phyloP scores from a whole-genome alignment of 1,284 basidiomycete species.

The Jaminaea rosea region DNA sequence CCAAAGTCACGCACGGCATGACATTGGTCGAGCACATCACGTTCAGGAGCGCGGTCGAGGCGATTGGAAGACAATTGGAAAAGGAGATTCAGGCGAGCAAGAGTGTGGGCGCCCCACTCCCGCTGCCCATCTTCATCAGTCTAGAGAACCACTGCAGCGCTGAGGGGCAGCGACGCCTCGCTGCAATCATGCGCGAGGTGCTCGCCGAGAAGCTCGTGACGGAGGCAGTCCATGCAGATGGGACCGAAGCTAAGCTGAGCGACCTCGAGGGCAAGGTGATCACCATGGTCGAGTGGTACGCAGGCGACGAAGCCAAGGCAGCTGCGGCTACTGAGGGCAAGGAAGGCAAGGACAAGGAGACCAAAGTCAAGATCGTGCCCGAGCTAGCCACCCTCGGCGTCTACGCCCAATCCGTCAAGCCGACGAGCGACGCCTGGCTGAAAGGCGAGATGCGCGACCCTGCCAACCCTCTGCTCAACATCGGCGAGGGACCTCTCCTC shows the following conservation, averaged over 20 bases:
- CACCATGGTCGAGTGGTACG: slow-evolving; percentile 53
- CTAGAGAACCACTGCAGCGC: slow-evolving; percentile 59
- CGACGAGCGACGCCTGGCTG: slow-evolving; percentile 30
- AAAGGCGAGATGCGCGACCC: slow-evolving; percentile 25
- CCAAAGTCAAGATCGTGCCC: slow-evolving; percentile 27
- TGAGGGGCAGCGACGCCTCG: slow-evolving; percentile 54
- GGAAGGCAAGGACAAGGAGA: slow-evolving; percentile 7
- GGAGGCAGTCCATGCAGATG: slow-evolving; percentile 39
- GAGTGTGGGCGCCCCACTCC: slow-evolving; percentile 4
- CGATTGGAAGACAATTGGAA: slow-evolving; percentile 14
- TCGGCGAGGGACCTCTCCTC: slow-evolving; percentile 54
- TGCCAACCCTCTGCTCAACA: slow-evolving; percentile 53
- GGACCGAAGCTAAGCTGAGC: slow-evolving; percentile 50
- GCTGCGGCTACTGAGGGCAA: slow-evolving; percentile 1
- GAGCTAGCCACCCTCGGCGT: slow-evolving; percentile 33
- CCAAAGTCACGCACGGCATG: slow-evolving; percentile 55
- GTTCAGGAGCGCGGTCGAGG: slow-evolving; percentile 9
- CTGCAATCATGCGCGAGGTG: slow-evolving; percentile 54
- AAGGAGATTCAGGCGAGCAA: slow-evolving; percentile 6
- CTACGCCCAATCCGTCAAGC: slow-evolving; percentile 38
- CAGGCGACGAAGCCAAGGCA: slow-evolving; percentile 1
- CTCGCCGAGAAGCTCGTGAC: slow-evolving; percentile 55
- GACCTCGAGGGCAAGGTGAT: slow-evolving; percentile 56
- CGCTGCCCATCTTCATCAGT: slow-evolving; percentile 55
- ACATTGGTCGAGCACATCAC: slow-evolving; percentile 18